A percentile compares a stretch with the other conserved stretches of the same genome.
phyloP scores from a whole-genome alignment of 2,329 filamentous ascomycete species.

The Fusarium sp. region DNA sequence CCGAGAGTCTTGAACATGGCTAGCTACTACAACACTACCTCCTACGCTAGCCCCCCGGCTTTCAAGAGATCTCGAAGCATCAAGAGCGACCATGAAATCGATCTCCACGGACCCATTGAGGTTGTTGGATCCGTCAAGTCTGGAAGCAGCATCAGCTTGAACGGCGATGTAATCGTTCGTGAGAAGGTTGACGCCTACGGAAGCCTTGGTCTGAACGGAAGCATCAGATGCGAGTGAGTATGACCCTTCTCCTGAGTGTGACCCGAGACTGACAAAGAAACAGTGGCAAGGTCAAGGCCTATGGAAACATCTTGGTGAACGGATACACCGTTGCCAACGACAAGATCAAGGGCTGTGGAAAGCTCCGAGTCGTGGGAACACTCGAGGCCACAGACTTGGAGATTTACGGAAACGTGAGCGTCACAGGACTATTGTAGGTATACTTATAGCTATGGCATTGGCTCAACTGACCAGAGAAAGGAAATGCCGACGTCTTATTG shows the following conservation, averaged over 20 bases:
- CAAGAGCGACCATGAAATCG: slow-evolving; percentile 53
- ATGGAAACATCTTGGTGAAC: slow-evolving; percentile 55
- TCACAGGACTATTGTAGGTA: slow-evolving; percentile 55
- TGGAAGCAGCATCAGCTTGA: slow-evolving; percentile 55
- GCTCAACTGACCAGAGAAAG: slow-evolving; percentile 28
- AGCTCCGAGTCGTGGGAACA: slow-evolving; percentile 55
- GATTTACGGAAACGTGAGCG: slow-evolving; percentile 57
- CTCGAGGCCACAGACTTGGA: slow-evolving; percentile 56
- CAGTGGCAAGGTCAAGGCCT: slow-evolving; percentile 57
- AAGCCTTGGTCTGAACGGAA: slow-evolving; percentile 53
- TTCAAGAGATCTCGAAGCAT: slow-evolving; percentile 51
- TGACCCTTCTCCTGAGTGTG: not conserved
- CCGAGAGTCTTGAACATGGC: slow-evolving; percentile 35
- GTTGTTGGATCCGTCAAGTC: slow-evolving; percentile 58
- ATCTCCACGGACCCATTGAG: slow-evolving; percentile 56
- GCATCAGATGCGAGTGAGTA: slow-evolving; percentile 54
- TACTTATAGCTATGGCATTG: not conserved
- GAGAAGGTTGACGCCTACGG: slow-evolving; percentile 59
- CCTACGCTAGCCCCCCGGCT: slow-evolving; percentile 27
- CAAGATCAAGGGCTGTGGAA: slow-evolving; percentile 58
- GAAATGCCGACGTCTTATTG: slow-evolving; percentile 54
- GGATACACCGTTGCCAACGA: slow-evolving; percentile 52
- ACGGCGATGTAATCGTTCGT: slow-evolving; percentile 55
- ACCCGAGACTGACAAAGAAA: not conserved
- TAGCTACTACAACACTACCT: slow-evolving; percentile 40